Evolutionary conservation across 495 filamentous ascomycete genomes (phyloP).

Genomic region (Penicillium silybi): DNA sequence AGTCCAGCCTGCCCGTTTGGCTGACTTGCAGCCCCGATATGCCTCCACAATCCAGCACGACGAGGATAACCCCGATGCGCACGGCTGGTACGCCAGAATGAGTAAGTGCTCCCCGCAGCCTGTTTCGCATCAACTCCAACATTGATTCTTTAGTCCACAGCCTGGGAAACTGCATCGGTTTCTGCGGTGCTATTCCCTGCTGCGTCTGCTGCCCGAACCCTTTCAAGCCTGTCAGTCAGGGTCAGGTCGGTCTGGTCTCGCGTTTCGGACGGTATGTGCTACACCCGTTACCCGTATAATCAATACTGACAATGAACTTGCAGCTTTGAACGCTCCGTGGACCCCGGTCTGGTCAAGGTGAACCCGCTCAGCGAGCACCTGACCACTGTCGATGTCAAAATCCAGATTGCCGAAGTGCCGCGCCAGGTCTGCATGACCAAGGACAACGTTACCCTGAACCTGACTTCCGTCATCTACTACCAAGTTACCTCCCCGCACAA

Average conservation of each 20-base stretch:
- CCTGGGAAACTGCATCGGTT: constrained; percentile 74
- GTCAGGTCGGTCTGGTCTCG: constrained; percentile 91
- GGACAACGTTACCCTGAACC: constrained; percentile 90
- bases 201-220: constrained; percentile 93
- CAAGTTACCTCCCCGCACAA: constrained; percentile 94
- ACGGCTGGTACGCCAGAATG: constrained; percentile 90
- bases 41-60: constrained; percentile 69
- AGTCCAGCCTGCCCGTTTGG: constrained; percentile 75
- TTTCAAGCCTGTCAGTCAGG: constrained; percentile 89
- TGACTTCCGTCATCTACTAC: constrained; percentile 99
- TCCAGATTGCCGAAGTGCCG: constrained; percentile 97
- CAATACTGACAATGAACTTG: not conserved
- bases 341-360: constrained; percentile 95
- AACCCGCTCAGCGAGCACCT: constrained; percentile 93
- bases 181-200: constrained; percentile 84
- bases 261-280: constrained; percentile 73
- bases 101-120: constrained; percentile 47
- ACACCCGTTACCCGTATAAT: not conserved
- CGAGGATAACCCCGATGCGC: constrained; percentile 59
- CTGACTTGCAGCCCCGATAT: constrained; percentile 88
- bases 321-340: constrained; percentile 88
- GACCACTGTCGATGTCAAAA: constrained; percentile 95
- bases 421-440: constrained; percentile 99
- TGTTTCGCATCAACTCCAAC: not conserved
- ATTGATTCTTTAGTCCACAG: constrained; percentile 54